phyloP scores from a whole-genome alignment of 108 stramenopile species.

The Cyclostephanos tholiformis region DNA sequence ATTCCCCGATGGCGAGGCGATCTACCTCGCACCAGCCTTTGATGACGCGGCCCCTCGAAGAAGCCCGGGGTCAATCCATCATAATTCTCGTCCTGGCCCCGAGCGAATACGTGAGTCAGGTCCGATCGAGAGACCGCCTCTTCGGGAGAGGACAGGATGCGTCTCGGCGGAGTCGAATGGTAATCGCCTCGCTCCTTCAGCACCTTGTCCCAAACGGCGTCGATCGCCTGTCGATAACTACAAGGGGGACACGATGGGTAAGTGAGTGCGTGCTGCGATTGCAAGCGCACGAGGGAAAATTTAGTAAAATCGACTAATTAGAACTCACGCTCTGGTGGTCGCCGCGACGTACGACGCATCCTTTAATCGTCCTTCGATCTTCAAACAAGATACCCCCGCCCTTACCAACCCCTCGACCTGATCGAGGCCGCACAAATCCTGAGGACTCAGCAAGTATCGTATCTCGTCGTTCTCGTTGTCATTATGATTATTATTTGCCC shows the following conservation, averaged over 20 bases:
- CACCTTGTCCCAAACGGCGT: conserved; percentile 67
- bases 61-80: conserved; percentile 78
- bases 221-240: conserved; percentile 73
- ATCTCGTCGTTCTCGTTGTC: conserved; percentile 40
- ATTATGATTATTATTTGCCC: background rate
- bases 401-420: conserved; percentile 61
- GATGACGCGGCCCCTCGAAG: conserved; percentile 74
- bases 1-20: conserved; percentile 77
- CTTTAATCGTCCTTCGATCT: conserved; percentile 84
- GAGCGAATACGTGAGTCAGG: conserved; percentile 69
- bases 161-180: background rate
- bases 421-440: conserved; percentile 80
- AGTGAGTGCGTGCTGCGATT: background rate
- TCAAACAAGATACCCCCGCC: conserved; percentile 75
- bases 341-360: conserved; percentile 79
- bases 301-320: background rate
- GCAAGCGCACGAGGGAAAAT: background rate
- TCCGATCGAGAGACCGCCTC: conserved; percentile 58
- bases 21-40: conserved; percentile 65
- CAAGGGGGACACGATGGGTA: background rate
- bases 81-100: conserved; percentile 72
- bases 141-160: conserved; percentile 35
- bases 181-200: conserved; percentile 34
- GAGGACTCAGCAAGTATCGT: conserved; percentile 67
- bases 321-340: conserved; percentile 63